Conservation (phyloP, 1,139 yeast genomes). For the Ogataea hybrid region DNA sequence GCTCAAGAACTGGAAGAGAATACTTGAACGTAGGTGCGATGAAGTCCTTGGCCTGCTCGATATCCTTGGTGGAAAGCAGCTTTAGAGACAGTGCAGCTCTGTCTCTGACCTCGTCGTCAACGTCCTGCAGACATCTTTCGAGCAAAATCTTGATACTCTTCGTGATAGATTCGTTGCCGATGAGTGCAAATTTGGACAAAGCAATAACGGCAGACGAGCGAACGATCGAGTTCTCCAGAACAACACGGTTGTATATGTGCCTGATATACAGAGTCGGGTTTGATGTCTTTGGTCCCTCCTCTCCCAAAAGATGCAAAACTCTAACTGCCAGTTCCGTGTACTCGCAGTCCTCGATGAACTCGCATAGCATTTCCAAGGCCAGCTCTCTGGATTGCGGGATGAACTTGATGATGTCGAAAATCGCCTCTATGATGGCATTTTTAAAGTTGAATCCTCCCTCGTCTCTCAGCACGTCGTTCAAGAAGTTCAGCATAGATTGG, state of each 20-base stretch:
- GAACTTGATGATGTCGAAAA: conserved; percentile 84
- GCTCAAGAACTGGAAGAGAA: conserved; percentile 76
- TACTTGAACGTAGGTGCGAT: conserved; percentile 68
- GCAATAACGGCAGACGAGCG: conserved; percentile 96
- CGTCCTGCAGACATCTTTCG: conserved; percentile 81
- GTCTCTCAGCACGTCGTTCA: conserved; percentile 82
- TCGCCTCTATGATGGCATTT: conserved; percentile 85
- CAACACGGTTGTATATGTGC: conserved; percentile 95
- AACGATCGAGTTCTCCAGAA: conserved; percentile 89
- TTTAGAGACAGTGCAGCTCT: conserved; percentile 87
- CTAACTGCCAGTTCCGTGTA: conserved; percentile 90
- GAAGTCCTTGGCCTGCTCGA: conserved; percentile 47
- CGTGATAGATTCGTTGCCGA: conserved; percentile 65
- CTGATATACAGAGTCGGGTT: conserved; percentile 92
- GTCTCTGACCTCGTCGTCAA: conserved; percentile 97
- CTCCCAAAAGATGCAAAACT: conserved; percentile 86
- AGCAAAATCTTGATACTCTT: conserved; percentile 73
- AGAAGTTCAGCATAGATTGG: conserved; percentile 75
- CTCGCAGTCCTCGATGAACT: conserved; percentile 97
- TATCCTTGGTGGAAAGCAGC: conserved; percentile 48
- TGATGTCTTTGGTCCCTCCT: conserved; percentile 85
- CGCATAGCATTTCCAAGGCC: conserved; percentile 88
- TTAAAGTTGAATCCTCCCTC: conserved; percentile 86
- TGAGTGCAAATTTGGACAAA: conserved; percentile 83
- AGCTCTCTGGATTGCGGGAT: conserved; percentile 84